Evolutionary conservation across 495 filamentous ascomycete genomes (phyloP), one percentile per base, ranked within the genome.

Genomic region (Penicillium cataractarum): DNA sequence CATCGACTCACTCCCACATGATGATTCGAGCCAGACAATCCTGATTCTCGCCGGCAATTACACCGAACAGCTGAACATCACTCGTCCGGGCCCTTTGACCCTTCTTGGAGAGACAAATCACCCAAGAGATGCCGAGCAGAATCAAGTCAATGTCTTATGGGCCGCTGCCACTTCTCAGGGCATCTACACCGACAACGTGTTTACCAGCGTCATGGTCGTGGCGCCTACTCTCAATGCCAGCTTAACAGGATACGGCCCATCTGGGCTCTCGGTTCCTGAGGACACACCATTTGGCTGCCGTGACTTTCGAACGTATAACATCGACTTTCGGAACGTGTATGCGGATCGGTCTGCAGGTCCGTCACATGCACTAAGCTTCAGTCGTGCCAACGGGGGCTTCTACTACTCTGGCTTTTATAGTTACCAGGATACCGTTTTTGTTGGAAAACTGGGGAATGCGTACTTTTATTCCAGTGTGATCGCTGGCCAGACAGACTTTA

Each of bases 341-440:
- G 66, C 76, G 0, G 79, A 80, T 5, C 84, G 82, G 56, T 78
- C 76, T 21, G 79, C 74, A 60, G 82, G 81, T 2, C 85, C 84
- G 2, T 77, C 80, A 17, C 78, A 84, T 40, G 84, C 84, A 2
- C 61, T 87, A 29, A 82, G 78, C 40, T 76, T 85, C 24, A 82
- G 79, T 58, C 80, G 81, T 26, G 82, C 84, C 2, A 86, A 88
- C 68, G 79, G 81, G 5, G 82, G 82, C 0, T 88, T 87, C 65
- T 87, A 87, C 63, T 80, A 81, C 58, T 82, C 78, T 29, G 79
- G 80, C 0, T 85, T 87, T 59, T 83, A 83, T 62, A 81, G 76
- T 54, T 86, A 84, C 58, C 84, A 87, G 74, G 85, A 87, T 65
- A 87, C 84, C 78, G 70, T 88, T 53, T 88, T 86, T 64, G 66